Evolutionary conservation across 2,329 filamentous ascomycete species (phyloP).

Genomic region (Byssochlamys sp.): DNA sequence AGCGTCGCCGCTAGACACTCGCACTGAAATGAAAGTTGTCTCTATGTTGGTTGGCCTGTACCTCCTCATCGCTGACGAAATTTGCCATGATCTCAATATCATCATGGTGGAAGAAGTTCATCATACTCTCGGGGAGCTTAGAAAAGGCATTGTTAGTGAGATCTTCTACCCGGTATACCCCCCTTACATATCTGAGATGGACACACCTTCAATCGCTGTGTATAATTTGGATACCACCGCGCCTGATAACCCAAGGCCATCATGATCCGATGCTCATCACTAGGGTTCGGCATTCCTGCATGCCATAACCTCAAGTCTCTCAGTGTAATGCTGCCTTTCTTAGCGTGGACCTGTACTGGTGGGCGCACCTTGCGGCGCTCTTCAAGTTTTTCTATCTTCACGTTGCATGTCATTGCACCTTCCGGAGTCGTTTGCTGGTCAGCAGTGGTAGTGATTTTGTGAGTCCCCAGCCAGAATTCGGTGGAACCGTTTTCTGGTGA

Average conservation of each 20-base stretch:
- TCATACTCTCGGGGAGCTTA: not conserved
- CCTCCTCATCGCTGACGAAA: not conserved
- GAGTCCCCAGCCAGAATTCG: slow-evolving; percentile 36
- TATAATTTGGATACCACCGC: not conserved
- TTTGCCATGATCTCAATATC: not conserved
- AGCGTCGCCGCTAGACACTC: not conserved
- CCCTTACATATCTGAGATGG: not conserved
- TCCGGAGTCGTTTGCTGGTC: slow-evolving; percentile 23
- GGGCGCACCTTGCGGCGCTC: slow-evolving; percentile 15
- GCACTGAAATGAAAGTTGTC: not conserved
- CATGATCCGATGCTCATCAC: slow-evolving; percentile 18
- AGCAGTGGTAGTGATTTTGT: slow-evolving; percentile 20
- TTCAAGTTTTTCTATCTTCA: slow-evolving; percentile 6
- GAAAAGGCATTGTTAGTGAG: not conserved
- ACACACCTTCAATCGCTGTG: not conserved
- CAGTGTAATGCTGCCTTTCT: slow-evolving; percentile 20
- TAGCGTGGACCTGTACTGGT: slow-evolving; percentile 16
- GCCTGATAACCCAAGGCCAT: slow-evolving; percentile 17
- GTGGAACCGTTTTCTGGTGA: slow-evolving; percentile 26
- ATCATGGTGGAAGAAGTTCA: not conserved
- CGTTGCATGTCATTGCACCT: slow-evolving; percentile 1
- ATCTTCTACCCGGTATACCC: not conserved
- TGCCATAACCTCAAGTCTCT: slow-evolving; percentile 23
- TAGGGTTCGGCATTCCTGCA: slow-evolving; percentile 24
- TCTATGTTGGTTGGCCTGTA: not conserved